These are phyloP conservation scores for Daedaleopsis nitida DNA, from an alignment of 768 basidiomycete genomes.

Conservation along the genomic window DNA sequence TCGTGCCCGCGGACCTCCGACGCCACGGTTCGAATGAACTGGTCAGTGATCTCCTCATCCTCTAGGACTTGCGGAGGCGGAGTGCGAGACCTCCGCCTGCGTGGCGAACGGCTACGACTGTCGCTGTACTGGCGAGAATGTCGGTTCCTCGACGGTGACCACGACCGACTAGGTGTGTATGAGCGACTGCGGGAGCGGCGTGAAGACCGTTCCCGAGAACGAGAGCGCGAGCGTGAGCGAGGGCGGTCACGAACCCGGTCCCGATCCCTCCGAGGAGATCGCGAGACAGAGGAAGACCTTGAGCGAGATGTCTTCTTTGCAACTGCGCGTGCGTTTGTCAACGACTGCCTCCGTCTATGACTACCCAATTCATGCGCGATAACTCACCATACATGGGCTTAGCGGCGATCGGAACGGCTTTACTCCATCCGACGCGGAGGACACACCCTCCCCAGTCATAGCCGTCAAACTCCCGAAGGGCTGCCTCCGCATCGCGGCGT, in stretches of 20 bases:
- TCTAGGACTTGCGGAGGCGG: conserved; percentile 42
- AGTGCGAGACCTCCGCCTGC: conserved; percentile 35
- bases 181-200: conserved; percentile 40
- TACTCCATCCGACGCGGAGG: conserved; percentile 94
- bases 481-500: conserved; percentile 85
- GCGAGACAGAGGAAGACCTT: conserved; percentile 37
- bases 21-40: conserved; percentile 87
- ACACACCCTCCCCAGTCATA: conserved; percentile 92
- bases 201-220: conserved; percentile 41
- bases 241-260: conserved; percentile 32
- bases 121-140: conserved; percentile 44
- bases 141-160: conserved; percentile 30
- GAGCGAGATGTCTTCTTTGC: conserved; percentile 14
- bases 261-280: conserved; percentile 30
- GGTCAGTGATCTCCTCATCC: conserved; percentile 76
- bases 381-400: conserved; percentile 79
- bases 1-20: conserved; percentile 84
- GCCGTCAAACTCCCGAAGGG: conserved; percentile 88
- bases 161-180: conserved; percentile 33
- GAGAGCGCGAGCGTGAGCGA: conserved; percentile 47
- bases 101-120: conserved; percentile 50
- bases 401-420: conserved; percentile 85
- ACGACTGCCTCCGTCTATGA: too few relatives aligned
- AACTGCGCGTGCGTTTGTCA: background rate
- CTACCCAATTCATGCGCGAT: background rate